Evolutionary conservation across 2,329 filamentous ascomycete genomes (phyloP), one percentile per base, ranked within the genome.

Genomic region (Diaporthe aspalathi): DNA sequence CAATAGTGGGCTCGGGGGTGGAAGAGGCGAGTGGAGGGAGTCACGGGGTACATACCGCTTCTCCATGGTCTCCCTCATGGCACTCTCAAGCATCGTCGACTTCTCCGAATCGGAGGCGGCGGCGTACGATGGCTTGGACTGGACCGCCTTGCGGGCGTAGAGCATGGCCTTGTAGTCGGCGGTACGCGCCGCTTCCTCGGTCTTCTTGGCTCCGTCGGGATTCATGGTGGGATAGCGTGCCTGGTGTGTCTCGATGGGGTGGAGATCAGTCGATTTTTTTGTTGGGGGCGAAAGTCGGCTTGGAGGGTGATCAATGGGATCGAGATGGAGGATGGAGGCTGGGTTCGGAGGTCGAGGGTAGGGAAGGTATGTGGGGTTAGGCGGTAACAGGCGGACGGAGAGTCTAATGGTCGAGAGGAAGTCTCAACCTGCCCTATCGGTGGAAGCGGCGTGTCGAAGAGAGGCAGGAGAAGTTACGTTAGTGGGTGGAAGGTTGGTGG

Each of bases 251-350:
- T 76, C 74, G 16, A 77, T 20, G 35, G 0, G 77, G 62, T 77
- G 75, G 3, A 66, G 71, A 49, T 79, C 79, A 0, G 70, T 77
- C 0, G 76, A n/a, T n/a, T n/a, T n/a, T n/a, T n/a, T n/a, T n/a
- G n/a, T n/a, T n/a, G n/a, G n/a, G n/a, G n/a, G n/a, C n/a, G n/a
- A n/a, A n/a, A 78, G 68, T 79, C 78, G 45, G 77, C 71, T 38
- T 63, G 35, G 14, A n/a, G n/a, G n/a, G n/a, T n/a, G 74, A 12
- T 8, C 9, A 12, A 38, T 38, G 35, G 35, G 5, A 12, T 12
- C 9, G 35, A 38, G 8, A 11, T 20, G 45, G 62, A 52, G 35
- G 20, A 12, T 20, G 40, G 20, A 1, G n/a, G 62, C 14, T 20
- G 5, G 11, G 9, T 7, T 12, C n/a, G n/a, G n/a, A 12, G 35